A percentile compares a stretch with the other conserved stretches of the same genome.
Conservation (phyloP, 139 green algal species). For the Zygnema cylindricum region DNA sequence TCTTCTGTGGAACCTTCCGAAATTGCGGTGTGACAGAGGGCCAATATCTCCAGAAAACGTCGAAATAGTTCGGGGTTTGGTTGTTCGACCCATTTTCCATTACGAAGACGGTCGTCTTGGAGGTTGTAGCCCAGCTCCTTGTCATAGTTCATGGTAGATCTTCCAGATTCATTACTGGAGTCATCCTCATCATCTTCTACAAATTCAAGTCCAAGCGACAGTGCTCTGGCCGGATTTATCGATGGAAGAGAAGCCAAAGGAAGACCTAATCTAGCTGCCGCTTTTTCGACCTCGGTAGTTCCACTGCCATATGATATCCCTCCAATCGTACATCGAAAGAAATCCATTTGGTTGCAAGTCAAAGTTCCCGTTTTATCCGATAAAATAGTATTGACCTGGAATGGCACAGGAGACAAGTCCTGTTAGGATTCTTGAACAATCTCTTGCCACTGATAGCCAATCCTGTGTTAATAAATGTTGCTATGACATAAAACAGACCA, state of each 20-base stretch:
- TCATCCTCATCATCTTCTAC: background rate
- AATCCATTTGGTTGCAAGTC: conserved; percentile 82
- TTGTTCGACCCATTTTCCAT: conserved; percentile 68
- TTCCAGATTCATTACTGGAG: background rate
- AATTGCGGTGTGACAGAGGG: conserved; percentile 57
- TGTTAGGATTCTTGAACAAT: no score
- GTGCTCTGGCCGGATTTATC: background rate
- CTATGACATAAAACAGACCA: background rate
- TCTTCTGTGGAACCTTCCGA: conserved; percentile 44
- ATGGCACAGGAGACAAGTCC: no score
- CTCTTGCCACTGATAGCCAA: no score
- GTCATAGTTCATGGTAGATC: conserved; percentile 7
- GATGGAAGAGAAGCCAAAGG: background rate
- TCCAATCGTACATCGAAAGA: conserved; percentile 88
- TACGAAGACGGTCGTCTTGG: conserved; percentile 67
- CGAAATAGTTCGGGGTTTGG: conserved; percentile 18
- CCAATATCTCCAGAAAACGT: conserved; percentile 60
- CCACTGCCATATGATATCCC: conserved; percentile 84
- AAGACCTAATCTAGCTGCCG: background rate
- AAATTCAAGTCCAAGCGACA: background rate
- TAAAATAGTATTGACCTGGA: conserved; percentile 88
- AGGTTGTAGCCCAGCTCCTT: conserved; percentile 76
- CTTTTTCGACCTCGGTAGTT: conserved; percentile 84
- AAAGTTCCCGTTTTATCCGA: conserved; percentile 93
- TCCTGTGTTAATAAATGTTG: no score